These are phyloP conservation scores for Sequoiadendron giganteum DNA, from an alignment of 75 land plant genomes.

Conservation along the genomic window DNA sequence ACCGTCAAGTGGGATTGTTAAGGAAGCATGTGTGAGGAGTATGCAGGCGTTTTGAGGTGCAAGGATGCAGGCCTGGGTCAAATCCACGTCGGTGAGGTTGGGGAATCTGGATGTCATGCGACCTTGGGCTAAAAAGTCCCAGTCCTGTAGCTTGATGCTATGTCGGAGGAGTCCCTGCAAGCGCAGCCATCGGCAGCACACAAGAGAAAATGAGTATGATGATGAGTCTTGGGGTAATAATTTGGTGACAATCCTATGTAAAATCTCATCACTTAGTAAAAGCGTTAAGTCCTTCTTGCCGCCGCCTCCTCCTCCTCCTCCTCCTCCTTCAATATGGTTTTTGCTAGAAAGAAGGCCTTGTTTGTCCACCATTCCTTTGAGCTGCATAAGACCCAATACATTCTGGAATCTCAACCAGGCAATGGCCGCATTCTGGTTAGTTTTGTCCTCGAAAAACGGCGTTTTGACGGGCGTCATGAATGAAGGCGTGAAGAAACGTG, in stretches of 20 bases:
- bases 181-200: constrained; percentile 71
- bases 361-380: not conserved
- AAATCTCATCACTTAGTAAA: constrained; percentile 49
- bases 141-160: constrained; percentile 52
- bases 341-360: not conserved
- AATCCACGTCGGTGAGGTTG: constrained; percentile 57
- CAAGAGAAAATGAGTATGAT: constrained; percentile 35
- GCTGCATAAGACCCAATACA: not conserved
- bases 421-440: not conserved
- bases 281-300: constrained; percentile 38
- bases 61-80: constrained; percentile 50
- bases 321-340: not conserved
- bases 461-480: not conserved
- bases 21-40: constrained; percentile 34
- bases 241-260: constrained; percentile 40
- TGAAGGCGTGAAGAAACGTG: not conserved
- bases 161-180: constrained; percentile 46
- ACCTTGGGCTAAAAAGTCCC: constrained; percentile 66
- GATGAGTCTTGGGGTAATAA: constrained; percentile 28
- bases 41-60: constrained; percentile 18
- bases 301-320: not conserved
- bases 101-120: constrained; percentile 63
- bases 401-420: not conserved
- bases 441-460: not conserved
- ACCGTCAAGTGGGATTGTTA: constrained; percentile 35